Evolutionary conservation across 2,329 filamentous ascomycete genomes (phyloP), one percentile per base, ranked within the genome.

Genomic region (Trichophaea hybrida): DNA sequence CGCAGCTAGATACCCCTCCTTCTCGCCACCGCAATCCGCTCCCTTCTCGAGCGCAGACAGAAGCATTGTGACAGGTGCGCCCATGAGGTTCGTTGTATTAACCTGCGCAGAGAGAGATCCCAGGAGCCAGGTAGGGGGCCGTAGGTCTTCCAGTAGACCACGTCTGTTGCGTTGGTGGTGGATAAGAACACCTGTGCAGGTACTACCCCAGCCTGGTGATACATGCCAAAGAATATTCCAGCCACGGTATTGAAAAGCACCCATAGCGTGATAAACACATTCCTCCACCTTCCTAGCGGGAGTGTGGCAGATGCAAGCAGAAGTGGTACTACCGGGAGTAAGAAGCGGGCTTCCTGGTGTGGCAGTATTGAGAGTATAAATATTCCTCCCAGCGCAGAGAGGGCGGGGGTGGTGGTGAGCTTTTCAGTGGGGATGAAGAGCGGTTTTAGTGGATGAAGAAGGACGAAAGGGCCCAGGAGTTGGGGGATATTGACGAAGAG

Each of bases 131-230:
- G 72, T 71, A 2, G 77, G 76, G 77, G 76, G 6, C 75, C 75
- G 64, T 79, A 79, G 2, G 77, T 78, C 63, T 78, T 78, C 77
- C 77, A 79, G 76, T 76, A 79, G 59, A 77, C 71, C 13, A 76
- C 74, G 4, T 73, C 73, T 59, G 60, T 67, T 55, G 58, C 65
- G 2, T 70, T 66, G 34, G 54, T 57, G 32, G 73, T 63, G 34
- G 74, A 71, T 10, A 78, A 73, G 34, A 73, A 73, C 15, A 77
- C 68, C 61, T 78, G 76, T 8, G 73, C 71, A 6, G 76, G 75
- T 34, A 78, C 71, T 10, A 79, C 71, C 12, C 77, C 77, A 50
- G 76, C 77, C 68, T 79, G 77, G 64, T 79, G 77, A 68, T 78
- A 78, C 32, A 77, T 69, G 3, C 77, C 77, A 73, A 78, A 76